phyloP scores from a whole-genome alignment of 2,329 filamentous ascomycete genomes.

The Graphilbum ipis-grandicollis region DNA sequence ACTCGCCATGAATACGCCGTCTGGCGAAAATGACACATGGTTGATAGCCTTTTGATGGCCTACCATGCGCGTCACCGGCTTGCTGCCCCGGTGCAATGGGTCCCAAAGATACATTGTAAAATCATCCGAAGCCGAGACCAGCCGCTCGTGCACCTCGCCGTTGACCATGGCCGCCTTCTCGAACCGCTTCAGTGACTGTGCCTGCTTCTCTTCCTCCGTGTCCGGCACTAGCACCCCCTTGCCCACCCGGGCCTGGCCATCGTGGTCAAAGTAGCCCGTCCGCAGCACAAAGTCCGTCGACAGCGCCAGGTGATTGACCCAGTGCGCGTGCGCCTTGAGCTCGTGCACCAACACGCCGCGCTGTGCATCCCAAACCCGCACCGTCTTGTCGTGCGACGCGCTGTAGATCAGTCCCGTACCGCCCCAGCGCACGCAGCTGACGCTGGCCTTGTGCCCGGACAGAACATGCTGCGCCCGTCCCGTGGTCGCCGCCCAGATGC shows the following conservation, averaged over 20 bases:
- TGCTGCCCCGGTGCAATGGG: constrained; percentile 51
- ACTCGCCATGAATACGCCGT: constrained; percentile 74
- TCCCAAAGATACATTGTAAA: constrained; percentile 97
- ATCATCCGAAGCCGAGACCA: constrained; percentile 77
- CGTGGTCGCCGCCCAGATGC: constrained; percentile 71
- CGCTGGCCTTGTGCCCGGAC: constrained; percentile 73
- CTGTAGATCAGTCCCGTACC: constrained; percentile 76
- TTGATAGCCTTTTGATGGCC: constrained; percentile 97
- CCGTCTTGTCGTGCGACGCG: constrained; percentile 75
- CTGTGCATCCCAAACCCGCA: constrained; percentile 75
- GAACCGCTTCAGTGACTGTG: constrained; percentile 66
- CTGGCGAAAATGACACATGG: constrained; percentile 84
- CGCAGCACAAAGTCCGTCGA: constrained; percentile 83
- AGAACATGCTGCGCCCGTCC: constrained; percentile 67
- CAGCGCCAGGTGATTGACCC: constrained; percentile 87
- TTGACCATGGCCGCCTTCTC: constrained; percentile 66
- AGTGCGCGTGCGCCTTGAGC: constrained; percentile 61
- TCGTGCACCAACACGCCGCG: constrained; percentile 69
- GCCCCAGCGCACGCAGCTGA: constrained; percentile 88
- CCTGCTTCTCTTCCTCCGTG: constrained; percentile 51
- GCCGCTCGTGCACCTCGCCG: constrained; percentile 61
- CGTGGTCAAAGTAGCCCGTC: constrained; percentile 76
- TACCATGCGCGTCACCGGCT: constrained; percentile 74
- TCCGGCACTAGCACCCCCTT: no score
- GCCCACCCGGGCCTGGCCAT: no score